Base-by-base conservation (phyloP, 805 yeast genomes). In the Yamadazyma tumulicola region DNA sequence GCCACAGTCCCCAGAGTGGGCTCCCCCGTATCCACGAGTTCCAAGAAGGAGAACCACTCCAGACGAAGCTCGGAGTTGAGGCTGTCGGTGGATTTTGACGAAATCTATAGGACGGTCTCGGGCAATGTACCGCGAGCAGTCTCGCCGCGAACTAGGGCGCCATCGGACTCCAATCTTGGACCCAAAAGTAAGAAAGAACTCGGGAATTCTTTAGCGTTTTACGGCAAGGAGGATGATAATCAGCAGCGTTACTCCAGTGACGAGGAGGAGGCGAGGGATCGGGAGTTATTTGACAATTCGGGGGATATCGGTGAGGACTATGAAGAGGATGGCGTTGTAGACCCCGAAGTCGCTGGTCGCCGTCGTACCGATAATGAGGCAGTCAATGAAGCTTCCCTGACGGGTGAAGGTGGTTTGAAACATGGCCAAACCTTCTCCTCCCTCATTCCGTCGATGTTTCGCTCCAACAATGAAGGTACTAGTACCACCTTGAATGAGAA, bases 181-280 rank as follows among this genome's bases (percentile, higher is more conserved):
- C 12, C 6, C 7, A 19, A 26, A 5, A 15, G 21, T 9, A 11
- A 9, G 6, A 9, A 8, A n/a, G 26, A 38, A 9, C 29, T 46
- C 19, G 47, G 47, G 3, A 64, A 64, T 35, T 47, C 69, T 0
- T 51, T 62, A 42, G 42, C 52, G 8, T 59, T 62, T 35, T 59
- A 60, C 41, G 48, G 43, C n/a, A 38, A 38, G 19, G 41, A 39
- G 1, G 72, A 66, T 39, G 54, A 52, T 14, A 43, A 49, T 17
- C 69, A 66, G 35, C 36, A 47, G 5, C 45, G 72, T 23, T 66
- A 62, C 37, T 39, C 32, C 1, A 43, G 45, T 20, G 66, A 59
- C 5, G 54, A 54, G 19, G 59, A 57, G 5, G 64, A 62, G 37
- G 49, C 43, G 14, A 39, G 39, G 19, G 55, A 48, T 31, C 18